phyloP scores from a whole-genome alignment of 768 basidiomycete genomes.

The Cubamyces sp. region DNA sequence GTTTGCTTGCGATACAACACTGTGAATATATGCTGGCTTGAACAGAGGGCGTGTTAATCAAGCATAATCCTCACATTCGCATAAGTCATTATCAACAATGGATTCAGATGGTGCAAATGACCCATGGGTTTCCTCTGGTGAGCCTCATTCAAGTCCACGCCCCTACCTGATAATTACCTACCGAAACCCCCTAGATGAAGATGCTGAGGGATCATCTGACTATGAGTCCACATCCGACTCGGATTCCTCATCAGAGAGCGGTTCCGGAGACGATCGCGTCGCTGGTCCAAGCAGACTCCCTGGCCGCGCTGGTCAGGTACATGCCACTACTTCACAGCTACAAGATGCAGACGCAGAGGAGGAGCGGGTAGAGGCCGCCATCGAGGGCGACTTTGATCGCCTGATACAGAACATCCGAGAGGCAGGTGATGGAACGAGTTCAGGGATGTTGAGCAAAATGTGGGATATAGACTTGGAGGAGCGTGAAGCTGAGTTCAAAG shows the following conservation, averaged over 20 bases:
- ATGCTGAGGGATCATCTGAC: conserved; percentile 15
- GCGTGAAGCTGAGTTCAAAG: conserved; percentile 67
- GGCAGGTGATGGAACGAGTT: conserved; percentile 47
- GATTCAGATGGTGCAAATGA: background rate
- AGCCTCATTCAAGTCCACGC: too few species aligned
- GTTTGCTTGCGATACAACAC: too few species aligned
- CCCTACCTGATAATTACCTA: too few species aligned
- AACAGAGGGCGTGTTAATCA: too few species aligned
- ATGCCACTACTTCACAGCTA: background rate
- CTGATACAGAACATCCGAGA: conserved; percentile 68
- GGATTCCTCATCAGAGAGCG: background rate
- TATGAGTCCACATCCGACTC: conserved; percentile 16
- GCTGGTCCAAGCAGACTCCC: background rate
- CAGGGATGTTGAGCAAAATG: conserved; percentile 58
- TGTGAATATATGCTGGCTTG: too few species aligned
- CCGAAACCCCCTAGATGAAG: too few species aligned
- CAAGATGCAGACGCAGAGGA: conserved; percentile 17
- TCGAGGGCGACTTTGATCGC: conserved; percentile 68
- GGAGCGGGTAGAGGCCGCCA: conserved; percentile 34
- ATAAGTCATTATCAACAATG: too few species aligned
- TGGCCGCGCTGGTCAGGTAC: background rate
- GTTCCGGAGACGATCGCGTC: background rate
- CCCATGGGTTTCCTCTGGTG: conserved; percentile 15
- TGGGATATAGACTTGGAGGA: conserved; percentile 80
- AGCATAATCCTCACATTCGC: too few species aligned